These are phyloP conservation scores for Rhypophila decipiens DNA, from an alignment of 495 filamentous ascomycete genomes.

Conservation along the genomic window DNA sequence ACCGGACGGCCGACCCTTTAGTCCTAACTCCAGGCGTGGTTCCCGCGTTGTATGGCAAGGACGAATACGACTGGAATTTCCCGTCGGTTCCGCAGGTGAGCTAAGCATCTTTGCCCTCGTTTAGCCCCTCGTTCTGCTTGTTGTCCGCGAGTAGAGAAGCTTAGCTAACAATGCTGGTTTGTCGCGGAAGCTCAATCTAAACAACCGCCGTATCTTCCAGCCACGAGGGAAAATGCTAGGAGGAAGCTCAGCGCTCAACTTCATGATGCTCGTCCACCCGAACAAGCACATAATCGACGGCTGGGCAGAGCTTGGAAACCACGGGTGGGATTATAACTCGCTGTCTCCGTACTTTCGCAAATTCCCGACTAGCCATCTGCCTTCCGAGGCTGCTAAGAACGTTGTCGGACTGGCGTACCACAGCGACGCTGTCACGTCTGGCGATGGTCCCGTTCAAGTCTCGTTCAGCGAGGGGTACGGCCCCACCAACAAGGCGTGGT, in stretches of 20 bases:
- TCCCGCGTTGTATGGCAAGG: constrained; percentile 37
- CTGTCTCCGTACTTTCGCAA: constrained; percentile 44
- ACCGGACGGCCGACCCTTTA: constrained; percentile 38
- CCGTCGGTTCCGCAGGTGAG: constrained; percentile 38
- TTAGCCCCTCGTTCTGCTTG: too few relatives aligned
- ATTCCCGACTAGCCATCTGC: constrained; percentile 30
- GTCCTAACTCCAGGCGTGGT: constrained; percentile 43
- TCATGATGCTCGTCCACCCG: constrained; percentile 40
- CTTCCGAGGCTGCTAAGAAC: constrained; percentile 23
- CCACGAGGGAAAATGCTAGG: constrained; percentile 51
- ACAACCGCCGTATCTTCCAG: constrained; percentile 27
- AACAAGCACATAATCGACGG: constrained; percentile 42
- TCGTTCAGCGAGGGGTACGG: constrained; percentile 33
- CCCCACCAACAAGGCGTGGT: constrained; percentile 30
- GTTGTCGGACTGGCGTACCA: constrained; percentile 25
- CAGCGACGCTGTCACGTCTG: constrained; percentile 18
- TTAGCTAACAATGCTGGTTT: constrained; percentile 6
- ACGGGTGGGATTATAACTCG: constrained; percentile 45
- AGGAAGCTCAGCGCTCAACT: constrained; percentile 52
- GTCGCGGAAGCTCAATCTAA: constrained; percentile 23
- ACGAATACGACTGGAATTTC: constrained; percentile 52
- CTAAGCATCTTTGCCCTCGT: constrained; percentile 15
- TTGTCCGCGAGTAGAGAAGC: too few relatives aligned
- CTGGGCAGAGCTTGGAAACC: constrained; percentile 50
- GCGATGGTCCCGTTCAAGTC: constrained; percentile 34